Evolutionary conservation across 148 eudicot species (phyloP).

Genomic region (Agrostemma githago): DNA sequence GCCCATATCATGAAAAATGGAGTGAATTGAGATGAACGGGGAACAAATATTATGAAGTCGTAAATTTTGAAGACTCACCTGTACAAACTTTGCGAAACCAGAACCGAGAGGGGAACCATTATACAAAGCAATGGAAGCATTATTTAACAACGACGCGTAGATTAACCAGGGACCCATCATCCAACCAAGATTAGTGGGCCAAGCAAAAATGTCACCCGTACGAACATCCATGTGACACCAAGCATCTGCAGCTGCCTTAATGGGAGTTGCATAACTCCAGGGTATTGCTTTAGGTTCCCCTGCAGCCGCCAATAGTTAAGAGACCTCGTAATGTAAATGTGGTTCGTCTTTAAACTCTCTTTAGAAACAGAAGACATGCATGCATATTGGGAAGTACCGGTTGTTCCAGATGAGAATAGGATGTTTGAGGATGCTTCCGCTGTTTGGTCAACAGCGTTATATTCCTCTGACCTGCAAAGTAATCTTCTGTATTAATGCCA

Average conservation of each 20-base stretch:
- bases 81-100: slow-evolving; percentile 90
- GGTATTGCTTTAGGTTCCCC: slow-evolving; percentile 99
- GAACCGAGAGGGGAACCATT: slow-evolving; percentile 88
- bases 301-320: slow-evolving; percentile 21
- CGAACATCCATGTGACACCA: slow-evolving; percentile 93
- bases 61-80: slow-evolving; percentile 38
- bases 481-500: neutral
- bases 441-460: slow-evolving; percentile 56
- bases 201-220: slow-evolving; percentile 74
- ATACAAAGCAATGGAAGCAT: slow-evolving; percentile 82
- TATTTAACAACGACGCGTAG: slow-evolving; percentile 77
- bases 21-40: too few species aligned
- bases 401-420: slow-evolving; percentile 97
- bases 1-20: too few species aligned
- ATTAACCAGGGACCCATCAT: slow-evolving; percentile 99
- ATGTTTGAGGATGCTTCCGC: slow-evolving; percentile 76
- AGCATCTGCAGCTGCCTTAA: slow-evolving; percentile 94
- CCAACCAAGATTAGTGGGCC: slow-evolving; percentile 99
- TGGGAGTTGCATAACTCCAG: slow-evolving; percentile 78
- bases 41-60: neutral
- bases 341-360: neutral
- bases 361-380: neutral
- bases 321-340: neutral
- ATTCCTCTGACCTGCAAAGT: slow-evolving; percentile 62
- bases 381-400: slow-evolving; percentile 42